These are phyloP conservation scores for Aegilops speltoides DNA, from an alignment of 176 grass and related monocot species.

Conservation along the genomic window DNA sequence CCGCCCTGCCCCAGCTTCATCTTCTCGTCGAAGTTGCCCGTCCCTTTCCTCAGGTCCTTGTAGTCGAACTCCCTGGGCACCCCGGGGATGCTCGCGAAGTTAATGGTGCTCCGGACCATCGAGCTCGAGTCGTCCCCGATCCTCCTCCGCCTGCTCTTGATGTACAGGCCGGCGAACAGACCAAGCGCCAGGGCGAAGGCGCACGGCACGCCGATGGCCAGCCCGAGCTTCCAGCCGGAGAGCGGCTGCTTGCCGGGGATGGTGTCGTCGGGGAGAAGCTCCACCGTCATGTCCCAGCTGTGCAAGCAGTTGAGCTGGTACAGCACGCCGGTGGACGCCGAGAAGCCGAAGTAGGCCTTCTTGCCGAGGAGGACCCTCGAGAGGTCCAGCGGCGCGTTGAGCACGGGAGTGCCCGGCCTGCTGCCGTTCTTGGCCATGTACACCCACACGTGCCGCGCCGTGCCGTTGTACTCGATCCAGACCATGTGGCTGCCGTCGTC, in stretches of 20 bases:
- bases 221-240: constrained; percentile 44
- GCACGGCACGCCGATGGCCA: constrained; percentile 44
- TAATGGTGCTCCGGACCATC: constrained; percentile 27
- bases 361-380: constrained; percentile 12
- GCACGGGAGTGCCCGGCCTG: constrained; percentile 37
- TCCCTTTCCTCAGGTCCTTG: constrained; percentile 71
- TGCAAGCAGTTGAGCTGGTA: constrained; percentile 88
- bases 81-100: constrained; percentile 67
- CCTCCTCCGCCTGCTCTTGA: constrained; percentile 36
- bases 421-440: constrained; percentile 26
- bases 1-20: constrained; percentile 88
- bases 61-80: constrained; percentile 78
- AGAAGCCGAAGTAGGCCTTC: constrained; percentile 78
- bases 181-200: constrained; percentile 23
- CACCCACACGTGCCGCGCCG: constrained; percentile 38
- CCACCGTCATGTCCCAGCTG: constrained; percentile 77
- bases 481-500: constrained; percentile 35
- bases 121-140: constrained; percentile 39
- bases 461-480: constrained; percentile 85
- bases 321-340: constrained; percentile 59
- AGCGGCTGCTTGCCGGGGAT: background rate
- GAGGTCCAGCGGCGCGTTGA: constrained; percentile 61
- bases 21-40: constrained; percentile 80
- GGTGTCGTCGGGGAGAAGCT: constrained; percentile 23
- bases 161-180: constrained; percentile 42